These are phyloP conservation scores for Macroventuria anomochaeta DNA, from an alignment of 2,329 filamentous ascomycete genomes.

Conservation along the genomic window DNA sequence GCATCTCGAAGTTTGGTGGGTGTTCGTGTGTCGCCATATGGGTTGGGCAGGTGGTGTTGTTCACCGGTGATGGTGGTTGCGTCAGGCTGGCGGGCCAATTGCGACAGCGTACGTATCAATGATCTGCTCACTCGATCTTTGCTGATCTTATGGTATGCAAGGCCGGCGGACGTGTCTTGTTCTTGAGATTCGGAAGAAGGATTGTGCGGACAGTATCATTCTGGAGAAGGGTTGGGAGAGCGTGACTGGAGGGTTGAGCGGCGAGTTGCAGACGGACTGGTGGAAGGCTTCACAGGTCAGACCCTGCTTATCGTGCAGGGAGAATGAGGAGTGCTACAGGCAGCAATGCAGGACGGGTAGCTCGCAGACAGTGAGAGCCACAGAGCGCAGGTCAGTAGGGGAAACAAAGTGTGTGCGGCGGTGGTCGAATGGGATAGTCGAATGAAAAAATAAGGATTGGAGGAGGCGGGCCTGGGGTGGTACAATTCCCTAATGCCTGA, in stretches of 20 bases:
- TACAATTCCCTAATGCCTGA: constrained; percentile 43
- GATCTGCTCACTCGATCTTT: constrained; percentile 24
- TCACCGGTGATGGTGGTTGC: constrained; percentile 33
- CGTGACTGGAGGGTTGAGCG: constrained; percentile 43
- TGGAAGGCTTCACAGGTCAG: constrained; percentile 47
- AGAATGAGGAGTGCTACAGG: constrained; percentile 42
- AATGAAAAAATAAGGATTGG: constrained; percentile 34
- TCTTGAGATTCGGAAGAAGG: constrained; percentile 42
- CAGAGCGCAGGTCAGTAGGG: constrained; percentile 41
- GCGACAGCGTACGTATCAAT: constrained; percentile 39
- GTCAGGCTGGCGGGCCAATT: constrained; percentile 43
- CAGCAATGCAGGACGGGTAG: constrained; percentile 50
- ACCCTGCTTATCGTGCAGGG: constrained; percentile 51
- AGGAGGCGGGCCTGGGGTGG: constrained; percentile 43
- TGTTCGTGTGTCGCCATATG: constrained; percentile 44
- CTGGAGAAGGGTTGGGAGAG: constrained; percentile 43
- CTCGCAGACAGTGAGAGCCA: constrained; percentile 46
- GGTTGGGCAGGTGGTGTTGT: constrained; percentile 31
- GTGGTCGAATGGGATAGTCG: constrained; percentile 40
- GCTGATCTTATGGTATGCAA: constrained; percentile 42
- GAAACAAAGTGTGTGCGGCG: constrained; percentile 32
- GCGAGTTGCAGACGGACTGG: constrained; percentile 42
- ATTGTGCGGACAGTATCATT: constrained; percentile 51
- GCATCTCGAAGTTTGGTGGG: constrained; percentile 36
- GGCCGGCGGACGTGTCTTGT: constrained; percentile 40